A percentile compares a stretch with the other conserved stretches of the same genome.
Conservation (phyloP, 441 rosid species). For the Populus hybrid region DNA sequence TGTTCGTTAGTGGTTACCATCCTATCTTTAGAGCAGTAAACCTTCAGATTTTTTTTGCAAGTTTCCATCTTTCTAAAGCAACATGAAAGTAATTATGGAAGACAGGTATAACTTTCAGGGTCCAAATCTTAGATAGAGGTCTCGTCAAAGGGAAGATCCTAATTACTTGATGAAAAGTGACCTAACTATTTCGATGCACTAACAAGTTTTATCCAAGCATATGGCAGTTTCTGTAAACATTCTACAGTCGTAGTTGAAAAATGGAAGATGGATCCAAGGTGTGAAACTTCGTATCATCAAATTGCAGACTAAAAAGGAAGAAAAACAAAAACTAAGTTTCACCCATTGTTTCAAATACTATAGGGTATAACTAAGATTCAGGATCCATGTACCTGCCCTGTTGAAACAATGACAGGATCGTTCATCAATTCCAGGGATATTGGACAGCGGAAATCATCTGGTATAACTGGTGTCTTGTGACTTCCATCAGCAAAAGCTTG, state of each 20-base stretch:
- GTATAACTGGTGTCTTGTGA: slow-evolving; percentile 66
- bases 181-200: not conserved
- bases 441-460: slow-evolving; percentile 96
- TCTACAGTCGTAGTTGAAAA: not conserved
- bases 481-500: slow-evolving; percentile 53
- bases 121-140: not conserved
- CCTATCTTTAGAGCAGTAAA: not conserved
- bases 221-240: not conserved
- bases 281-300: not conserved
- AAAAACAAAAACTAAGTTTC: not conserved
- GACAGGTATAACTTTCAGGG: not conserved
- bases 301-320: not conserved
- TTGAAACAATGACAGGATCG: slow-evolving; percentile 96
- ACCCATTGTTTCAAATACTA: not conserved
- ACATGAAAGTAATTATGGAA: not conserved
- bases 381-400: slow-evolving; percentile 71
- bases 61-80: not conserved
- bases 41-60: not conserved
- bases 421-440: slow-evolving; percentile 92
- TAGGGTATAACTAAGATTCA: slow-evolving; percentile 21
- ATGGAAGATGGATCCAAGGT: not conserved
- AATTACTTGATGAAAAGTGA: not conserved
- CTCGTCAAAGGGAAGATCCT: not conserved
- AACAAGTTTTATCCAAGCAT: not conserved
- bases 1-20: not conserved